Base-by-base conservation (phyloP, 2,329 filamentous ascomycete species). In the Dothidotthia symphoricarpi region DNA sequence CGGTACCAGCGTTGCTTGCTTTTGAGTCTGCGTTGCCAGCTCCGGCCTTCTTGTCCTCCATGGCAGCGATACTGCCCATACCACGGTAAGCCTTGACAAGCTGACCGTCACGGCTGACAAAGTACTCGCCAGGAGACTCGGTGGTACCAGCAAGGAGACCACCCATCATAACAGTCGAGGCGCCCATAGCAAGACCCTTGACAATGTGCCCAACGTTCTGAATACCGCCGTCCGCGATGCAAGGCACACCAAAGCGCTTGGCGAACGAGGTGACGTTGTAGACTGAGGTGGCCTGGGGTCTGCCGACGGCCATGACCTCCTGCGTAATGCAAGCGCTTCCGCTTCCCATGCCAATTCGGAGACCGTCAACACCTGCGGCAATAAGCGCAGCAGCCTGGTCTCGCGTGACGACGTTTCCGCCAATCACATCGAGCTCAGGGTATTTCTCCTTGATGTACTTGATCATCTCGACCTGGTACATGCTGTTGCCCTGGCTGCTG, bases 181-280 rank as follows among this genome's bases (percentile, higher is more conserved):
- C 93, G 55, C 93, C 93, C 49, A 98, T 83, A 31, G 93, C 85
- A 52, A 98, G 83, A 66, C 90, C 91, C 80, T 98, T 98, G 70
- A 98, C 93, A 53, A 98, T 96, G 75, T 98, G 94, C 38, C 93
- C 93, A 53, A 98, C 87, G 64, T 98, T 98, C 72, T 98, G 93
- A 56, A 98, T 86, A 72, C 93, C 93, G 59, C 93, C 93, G 60
- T 98, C 93, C 43, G 93, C 93, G 64, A 98, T 97, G 73, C 91
- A 97, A 41, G 93, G 93, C 54, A 98, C 90, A 47, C 94, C 93
- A 61, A 98, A 98, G 54, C 83, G 84, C 41, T 86, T 86, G 35
- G 93, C 91, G 61, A 98, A 98, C 36, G 81, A 76, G 61, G 87
- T 84, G 58, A 98, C 93, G 55, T 84, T 87, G 76, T 86, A 89